Percentiles rank a stretch among this genome's conserved stretches.
phyloP scores from a whole-genome alignment of 805 yeast species.

The Cyberlindnera sargentensis region DNA sequence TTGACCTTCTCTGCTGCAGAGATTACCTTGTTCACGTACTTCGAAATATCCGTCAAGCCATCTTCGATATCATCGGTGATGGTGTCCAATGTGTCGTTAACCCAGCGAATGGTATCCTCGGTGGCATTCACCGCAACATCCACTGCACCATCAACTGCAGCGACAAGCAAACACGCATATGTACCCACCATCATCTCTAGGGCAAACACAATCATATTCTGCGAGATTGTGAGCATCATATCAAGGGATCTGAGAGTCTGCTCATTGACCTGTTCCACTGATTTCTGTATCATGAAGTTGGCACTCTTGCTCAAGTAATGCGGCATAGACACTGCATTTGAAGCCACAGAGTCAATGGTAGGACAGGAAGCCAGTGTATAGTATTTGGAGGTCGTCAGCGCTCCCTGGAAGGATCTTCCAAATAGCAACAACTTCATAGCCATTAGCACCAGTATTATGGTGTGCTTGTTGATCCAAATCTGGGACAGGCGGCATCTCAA shows the following conservation, averaged over 20 bases:
- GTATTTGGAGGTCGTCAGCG: slow-evolving; percentile 33
- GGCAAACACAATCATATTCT: slow-evolving; percentile 53
- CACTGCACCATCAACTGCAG: slow-evolving; percentile 66
- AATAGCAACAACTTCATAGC: slow-evolving; percentile 58
- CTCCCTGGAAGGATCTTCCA: slow-evolving; percentile 34
- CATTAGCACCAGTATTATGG: slow-evolving; percentile 48
- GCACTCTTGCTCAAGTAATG: slow-evolving; percentile 49
- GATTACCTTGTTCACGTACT: slow-evolving; percentile 48
- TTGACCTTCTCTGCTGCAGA: slow-evolving; percentile 45
- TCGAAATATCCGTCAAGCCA: slow-evolving; percentile 56
- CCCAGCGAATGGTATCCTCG: slow-evolving; percentile 48
- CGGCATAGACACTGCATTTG: slow-evolving; percentile 41
- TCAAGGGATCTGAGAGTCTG: slow-evolving; percentile 38
- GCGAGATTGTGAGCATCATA: slow-evolving; percentile 47
- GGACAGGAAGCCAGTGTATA: slow-evolving; percentile 40
- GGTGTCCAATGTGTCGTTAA: slow-evolving; percentile 51
- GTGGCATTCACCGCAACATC: slow-evolving; percentile 71
- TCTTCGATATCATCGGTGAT: slow-evolving; percentile 57
- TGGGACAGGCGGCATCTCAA: slow-evolving; percentile 54
- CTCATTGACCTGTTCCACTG: slow-evolving; percentile 41
- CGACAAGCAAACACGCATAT: slow-evolving; percentile 71
- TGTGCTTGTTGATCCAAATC: slow-evolving; percentile 57
- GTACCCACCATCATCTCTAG: slow-evolving; percentile 80
- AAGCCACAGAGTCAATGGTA: slow-evolving; percentile 33
- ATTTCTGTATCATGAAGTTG: slow-evolving; percentile 40